A percentile compares a stretch with the other conserved stretches of the same genome.
Evolutionary conservation across 2,329 filamentous ascomycete genomes (phyloP).

Genomic region (Xylaria sp.): DNA sequence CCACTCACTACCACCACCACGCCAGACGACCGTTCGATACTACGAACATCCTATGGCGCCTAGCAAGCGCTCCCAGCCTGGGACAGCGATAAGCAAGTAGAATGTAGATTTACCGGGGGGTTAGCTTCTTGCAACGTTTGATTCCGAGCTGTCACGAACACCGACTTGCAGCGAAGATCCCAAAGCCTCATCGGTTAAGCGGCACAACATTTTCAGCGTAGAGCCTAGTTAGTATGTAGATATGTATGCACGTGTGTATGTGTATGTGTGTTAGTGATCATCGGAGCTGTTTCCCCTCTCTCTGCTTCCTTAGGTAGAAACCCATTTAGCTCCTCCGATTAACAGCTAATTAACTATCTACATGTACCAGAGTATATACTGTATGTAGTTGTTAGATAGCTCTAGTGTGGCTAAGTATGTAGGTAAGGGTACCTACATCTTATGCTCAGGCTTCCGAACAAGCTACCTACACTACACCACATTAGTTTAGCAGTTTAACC

Average conservation of each 20-base stretch:
- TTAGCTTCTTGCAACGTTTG: slow-evolving; percentile 37
- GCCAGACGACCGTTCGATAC: slow-evolving; percentile 21
- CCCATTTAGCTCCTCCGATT: background rate
- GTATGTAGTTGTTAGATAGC: background rate
- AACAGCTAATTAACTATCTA: background rate
- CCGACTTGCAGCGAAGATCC: slow-evolving; percentile 36
- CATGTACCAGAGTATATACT: background rate
- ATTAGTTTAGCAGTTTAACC: slow-evolving; percentile 17
- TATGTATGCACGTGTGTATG: background rate
- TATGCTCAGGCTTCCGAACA: slow-evolving; percentile 11
- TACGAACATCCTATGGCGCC: slow-evolving; percentile 9
- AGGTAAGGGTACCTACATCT: background rate
- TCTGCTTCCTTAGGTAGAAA: background rate
- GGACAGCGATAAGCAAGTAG: slow-evolving; percentile 21
- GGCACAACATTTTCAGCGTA: slow-evolving; percentile 27
- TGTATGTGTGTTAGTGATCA: slow-evolving; percentile 16
- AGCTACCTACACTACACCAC: slow-evolving; percentile 10
- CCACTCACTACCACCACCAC: slow-evolving; percentile 13
- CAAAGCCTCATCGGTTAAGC: slow-evolving; percentile 37
- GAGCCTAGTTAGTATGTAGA: background rate
- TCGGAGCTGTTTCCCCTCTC: slow-evolving; percentile 10
- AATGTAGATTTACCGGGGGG: background rate
- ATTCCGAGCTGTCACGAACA: slow-evolving; percentile 30
- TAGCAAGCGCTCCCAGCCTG: slow-evolving; percentile 10
- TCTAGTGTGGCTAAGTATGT: background rate